Percentiles rank a stretch among this genome's conserved stretches.
Conservation (phyloP, 371 early-diverging fungal genomes). For the Mucor saturninus region DNA sequence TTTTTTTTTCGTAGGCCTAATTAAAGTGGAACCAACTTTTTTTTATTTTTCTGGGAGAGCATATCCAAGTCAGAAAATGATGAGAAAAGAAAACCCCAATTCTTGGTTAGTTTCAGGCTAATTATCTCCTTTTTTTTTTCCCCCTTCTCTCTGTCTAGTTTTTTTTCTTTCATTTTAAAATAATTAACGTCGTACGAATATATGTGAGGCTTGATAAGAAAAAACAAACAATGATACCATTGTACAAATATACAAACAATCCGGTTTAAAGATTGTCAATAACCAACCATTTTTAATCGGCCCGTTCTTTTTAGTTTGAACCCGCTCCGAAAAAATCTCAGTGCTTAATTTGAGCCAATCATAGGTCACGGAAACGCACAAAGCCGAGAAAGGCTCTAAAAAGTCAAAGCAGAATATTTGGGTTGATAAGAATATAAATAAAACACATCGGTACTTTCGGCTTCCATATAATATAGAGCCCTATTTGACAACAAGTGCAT, state of each 20-base stretch:
- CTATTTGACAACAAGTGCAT: no score
- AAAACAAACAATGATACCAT: slow-evolving; percentile 1
- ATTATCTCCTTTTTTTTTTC: no score
- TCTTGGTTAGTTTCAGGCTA: no score
- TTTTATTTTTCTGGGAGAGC: no score
- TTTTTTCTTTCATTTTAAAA: no score
- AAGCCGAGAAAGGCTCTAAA: background rate
- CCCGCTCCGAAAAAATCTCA: background rate
- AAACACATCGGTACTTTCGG: slow-evolving; percentile 3
- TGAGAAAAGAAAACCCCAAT: no score
- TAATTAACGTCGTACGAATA: no score
- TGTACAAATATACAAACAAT: background rate
- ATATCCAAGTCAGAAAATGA: no score
- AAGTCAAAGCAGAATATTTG: background rate
- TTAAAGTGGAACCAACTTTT: no score
- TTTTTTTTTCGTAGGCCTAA: no score
- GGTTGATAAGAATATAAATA: background rate
- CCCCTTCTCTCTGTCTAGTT: no score
- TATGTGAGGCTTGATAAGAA: background rate
- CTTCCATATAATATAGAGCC: background rate
- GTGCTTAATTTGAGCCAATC: background rate
- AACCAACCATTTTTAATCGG: background rate
- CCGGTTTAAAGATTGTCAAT: background rate
- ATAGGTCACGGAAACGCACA: background rate
- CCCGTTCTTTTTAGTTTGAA: background rate